These are phyloP conservation scores for Cyclotella baltica DNA, from an alignment of 108 stramenopile genomes.

Conservation along the genomic window DNA sequence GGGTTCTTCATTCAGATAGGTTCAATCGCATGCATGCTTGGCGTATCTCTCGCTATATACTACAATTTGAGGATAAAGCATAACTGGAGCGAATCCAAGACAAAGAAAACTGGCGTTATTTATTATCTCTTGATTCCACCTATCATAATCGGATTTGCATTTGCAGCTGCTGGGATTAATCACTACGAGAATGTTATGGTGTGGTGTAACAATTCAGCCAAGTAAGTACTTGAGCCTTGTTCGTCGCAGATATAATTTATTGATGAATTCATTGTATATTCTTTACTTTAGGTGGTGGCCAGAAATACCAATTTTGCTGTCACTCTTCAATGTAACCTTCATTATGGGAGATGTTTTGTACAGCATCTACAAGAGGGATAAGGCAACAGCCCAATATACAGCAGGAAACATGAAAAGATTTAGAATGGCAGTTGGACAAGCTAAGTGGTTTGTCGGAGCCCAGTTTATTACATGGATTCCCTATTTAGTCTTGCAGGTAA, in stretches of 20 bases:
- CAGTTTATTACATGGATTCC: constrained; percentile 12
- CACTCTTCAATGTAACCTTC: constrained; percentile 6
- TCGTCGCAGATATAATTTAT: no score
- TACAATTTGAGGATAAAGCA: constrained; percentile 23
- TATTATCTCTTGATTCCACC: constrained; percentile 13
- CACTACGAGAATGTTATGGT: constrained; percentile 5
- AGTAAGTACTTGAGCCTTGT: background rate
- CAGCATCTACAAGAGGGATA: constrained; percentile 5
- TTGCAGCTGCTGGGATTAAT: constrained; percentile 27
- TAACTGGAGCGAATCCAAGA: constrained; percentile 4
- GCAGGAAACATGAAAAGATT: background rate
- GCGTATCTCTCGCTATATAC: constrained; percentile 25
- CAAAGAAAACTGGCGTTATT: background rate
- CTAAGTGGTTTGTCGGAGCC: background rate
- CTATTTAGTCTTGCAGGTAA: background rate
- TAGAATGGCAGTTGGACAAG: background rate
- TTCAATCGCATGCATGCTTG: constrained; percentile 4
- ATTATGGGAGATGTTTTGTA: constrained; percentile 13
- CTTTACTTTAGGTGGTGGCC: constrained; percentile 17
- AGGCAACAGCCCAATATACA: background rate
- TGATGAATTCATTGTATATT: no score
- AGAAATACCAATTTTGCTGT: constrained; percentile 15
- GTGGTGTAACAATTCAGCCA: constrained; percentile 29
- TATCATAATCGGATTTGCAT: constrained; percentile 20
- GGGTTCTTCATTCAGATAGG: constrained; percentile 57